Evolutionary conservation across 768 basidiomycete species (phyloP).

Genomic region (Coprinopsis strossmayeri): DNA sequence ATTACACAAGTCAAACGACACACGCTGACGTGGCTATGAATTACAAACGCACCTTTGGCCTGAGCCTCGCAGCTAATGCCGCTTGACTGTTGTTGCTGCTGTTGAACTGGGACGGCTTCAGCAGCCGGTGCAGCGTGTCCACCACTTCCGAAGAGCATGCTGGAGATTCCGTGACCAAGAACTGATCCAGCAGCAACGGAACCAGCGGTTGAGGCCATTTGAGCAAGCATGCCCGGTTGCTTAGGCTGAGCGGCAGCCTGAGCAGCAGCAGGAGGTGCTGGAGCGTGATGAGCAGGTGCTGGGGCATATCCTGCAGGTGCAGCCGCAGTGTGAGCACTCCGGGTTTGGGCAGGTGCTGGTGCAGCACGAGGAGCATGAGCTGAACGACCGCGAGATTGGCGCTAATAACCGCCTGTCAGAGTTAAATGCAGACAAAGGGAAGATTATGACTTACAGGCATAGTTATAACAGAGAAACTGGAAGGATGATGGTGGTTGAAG

Average conservation of each 20-base stretch:
- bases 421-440: not conserved
- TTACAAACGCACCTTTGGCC: constrained; percentile 57
- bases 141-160: constrained; percentile 71
- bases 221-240: constrained; percentile 68
- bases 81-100: constrained; percentile 39
- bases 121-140: constrained; percentile 46
- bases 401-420: constrained; percentile 32
- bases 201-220: constrained; percentile 89
- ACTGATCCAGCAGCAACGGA: constrained; percentile 85
- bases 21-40: not conserved
- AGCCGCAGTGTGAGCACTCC: constrained; percentile 45
- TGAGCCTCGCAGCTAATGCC: constrained; percentile 65
- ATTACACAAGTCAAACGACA: not conserved
- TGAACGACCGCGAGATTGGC: constrained; percentile 73
- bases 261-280: constrained; percentile 38
- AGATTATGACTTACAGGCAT: constrained; percentile 32
- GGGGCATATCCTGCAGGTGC: constrained; percentile 39
- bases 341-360: constrained; percentile 38
- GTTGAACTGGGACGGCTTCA: constrained; percentile 41
- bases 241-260: constrained; percentile 37
- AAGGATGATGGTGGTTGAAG: constrained; percentile 24
- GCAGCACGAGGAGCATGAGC: constrained; percentile 44
- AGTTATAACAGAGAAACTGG: constrained; percentile 10
- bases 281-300: constrained; percentile 32
- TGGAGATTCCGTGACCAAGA: constrained; percentile 85